Evolutionary conservation across 768 basidiomycete genomes (phyloP).

Genomic region (Aureoboletus auriporus): DNA sequence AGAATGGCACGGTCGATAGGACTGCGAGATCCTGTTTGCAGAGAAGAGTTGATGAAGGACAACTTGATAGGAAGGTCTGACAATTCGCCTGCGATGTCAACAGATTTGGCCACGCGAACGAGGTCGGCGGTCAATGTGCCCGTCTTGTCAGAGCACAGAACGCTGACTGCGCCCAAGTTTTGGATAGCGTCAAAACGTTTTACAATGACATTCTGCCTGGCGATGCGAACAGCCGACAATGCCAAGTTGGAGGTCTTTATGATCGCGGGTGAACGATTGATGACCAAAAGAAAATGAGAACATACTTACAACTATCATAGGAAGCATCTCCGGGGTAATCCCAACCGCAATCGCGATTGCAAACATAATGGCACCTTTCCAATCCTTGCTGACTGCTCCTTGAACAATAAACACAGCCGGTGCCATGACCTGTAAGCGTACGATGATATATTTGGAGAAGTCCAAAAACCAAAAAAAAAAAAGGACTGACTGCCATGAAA

Average conservation of each 20-base stretch:
- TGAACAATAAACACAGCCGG: conserved; percentile 28
- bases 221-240: conserved; percentile 52
- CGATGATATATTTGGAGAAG: not conserved
- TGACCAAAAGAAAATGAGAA: not conserved
- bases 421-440: conserved; percentile 24
- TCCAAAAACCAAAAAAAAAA: not conserved
- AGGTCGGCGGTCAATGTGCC: conserved; percentile 49
- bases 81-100: conserved; percentile 17
- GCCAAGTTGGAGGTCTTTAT: conserved; percentile 58
- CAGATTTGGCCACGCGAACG: conserved; percentile 35
- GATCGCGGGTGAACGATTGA: conserved; percentile 25
- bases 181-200: conserved; percentile 62
- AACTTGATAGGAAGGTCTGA: conserved; percentile 24
- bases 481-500: conserved; percentile 26
- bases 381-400: conserved; percentile 29
- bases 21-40: conserved; percentile 35
- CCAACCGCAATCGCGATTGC: conserved; percentile 29
- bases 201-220: conserved; percentile 56
- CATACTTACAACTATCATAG: conserved; percentile 30
- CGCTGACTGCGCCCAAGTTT: conserved; percentile 51
- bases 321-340: conserved; percentile 32
- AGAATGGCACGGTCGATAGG: conserved; percentile 33
- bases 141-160: conserved; percentile 62
- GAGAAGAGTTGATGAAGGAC: conserved; percentile 29
- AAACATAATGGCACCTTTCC: conserved; percentile 30